Evolutionary conservation across 306 rosid genomes (phyloP).

Genomic region (Cucurbita maxima): DNA sequence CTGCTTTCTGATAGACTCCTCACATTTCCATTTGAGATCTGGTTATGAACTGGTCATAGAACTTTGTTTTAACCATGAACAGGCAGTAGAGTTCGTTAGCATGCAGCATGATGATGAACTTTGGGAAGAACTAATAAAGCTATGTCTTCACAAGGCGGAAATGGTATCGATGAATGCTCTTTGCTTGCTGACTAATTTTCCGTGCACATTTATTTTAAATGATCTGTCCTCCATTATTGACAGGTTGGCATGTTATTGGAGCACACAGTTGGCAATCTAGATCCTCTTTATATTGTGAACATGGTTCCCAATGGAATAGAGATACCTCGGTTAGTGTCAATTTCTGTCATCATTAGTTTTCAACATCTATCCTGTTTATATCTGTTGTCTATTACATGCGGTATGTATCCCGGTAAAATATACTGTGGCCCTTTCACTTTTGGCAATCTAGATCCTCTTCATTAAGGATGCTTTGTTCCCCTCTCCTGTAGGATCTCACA

Average conservation of each 20-base stretch:
- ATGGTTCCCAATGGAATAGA: conserved; percentile 91
- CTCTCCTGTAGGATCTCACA: too few relatives aligned
- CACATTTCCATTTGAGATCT: too few relatives aligned
- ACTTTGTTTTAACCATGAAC: conserved; percentile 17
- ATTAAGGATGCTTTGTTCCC: too few relatives aligned
- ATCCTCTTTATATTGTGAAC: conserved; percentile 72
- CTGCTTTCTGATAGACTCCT: conserved; percentile 1
- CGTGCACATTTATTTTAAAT: background rate
- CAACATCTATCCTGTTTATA: background rate
- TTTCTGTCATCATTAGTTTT: background rate
- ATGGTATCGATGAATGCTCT: conserved; percentile 19
- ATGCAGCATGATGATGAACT: conserved; percentile 55
- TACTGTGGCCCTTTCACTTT: too few relatives aligned
- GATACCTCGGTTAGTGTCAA: conserved; percentile 65
- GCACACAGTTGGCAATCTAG: conserved; percentile 89
- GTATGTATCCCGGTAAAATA: background rate
- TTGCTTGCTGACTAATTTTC: background rate
- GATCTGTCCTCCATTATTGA: conserved; percentile 15
- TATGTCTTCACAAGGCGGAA: conserved; percentile 54
- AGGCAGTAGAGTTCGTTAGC: conserved; percentile 66
- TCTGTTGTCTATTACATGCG: background rate
- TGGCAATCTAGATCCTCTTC: too few relatives aligned
- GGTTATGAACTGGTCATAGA: too few relatives aligned
- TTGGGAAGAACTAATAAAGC: conserved; percentile 45
- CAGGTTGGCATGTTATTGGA: conserved; percentile 89